Percentiles rank a stretch among this genome's conserved stretches.
Evolutionary conservation across 495 filamentous ascomycete genomes (phyloP).

Genomic region (Penicillium turbatum): DNA sequence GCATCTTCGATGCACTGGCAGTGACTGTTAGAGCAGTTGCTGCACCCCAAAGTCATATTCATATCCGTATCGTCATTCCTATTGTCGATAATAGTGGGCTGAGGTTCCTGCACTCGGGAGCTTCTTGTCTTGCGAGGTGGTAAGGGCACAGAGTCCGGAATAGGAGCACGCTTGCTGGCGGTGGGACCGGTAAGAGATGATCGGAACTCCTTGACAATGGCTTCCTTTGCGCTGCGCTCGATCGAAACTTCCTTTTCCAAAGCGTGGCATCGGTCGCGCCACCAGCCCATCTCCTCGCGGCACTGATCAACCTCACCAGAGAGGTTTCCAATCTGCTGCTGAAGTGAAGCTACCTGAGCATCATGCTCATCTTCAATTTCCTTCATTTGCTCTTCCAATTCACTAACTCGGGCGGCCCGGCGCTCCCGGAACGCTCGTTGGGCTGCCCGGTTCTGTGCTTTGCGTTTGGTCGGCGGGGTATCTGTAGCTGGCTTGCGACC

Average conservation of each 20-base stretch:
- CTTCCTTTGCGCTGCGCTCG: slow-evolving; percentile 42
- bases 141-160: slow-evolving; percentile 33
- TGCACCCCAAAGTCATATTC: slow-evolving; percentile 53
- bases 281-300: slow-evolving; percentile 43
- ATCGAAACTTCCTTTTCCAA: slow-evolving; percentile 46
- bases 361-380: slow-evolving; percentile 53
- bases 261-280: slow-evolving; percentile 46
- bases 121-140: slow-evolving; percentile 26
- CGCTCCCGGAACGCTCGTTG: slow-evolving; percentile 89
- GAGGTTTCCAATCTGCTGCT: slow-evolving; percentile 45
- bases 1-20: slow-evolving; percentile 73
- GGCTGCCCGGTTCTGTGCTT: slow-evolving; percentile 89
- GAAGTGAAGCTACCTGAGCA: slow-evolving; percentile 39
- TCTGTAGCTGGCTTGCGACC: slow-evolving; percentile 90
- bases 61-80: slow-evolving; percentile 22
- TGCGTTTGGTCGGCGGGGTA: slow-evolving; percentile 85
- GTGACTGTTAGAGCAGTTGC: slow-evolving; percentile 54
- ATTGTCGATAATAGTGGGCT: slow-evolving; percentile 9
- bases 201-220: slow-evolving; percentile 39
- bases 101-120: slow-evolving; percentile 23
- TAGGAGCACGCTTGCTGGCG: slow-evolving; percentile 15
- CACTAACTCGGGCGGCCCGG: slow-evolving; percentile 75
- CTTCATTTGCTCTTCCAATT: slow-evolving; percentile 79
- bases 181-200: slow-evolving; percentile 26
- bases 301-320: slow-evolving; percentile 51